Conservation (phyloP, 2,329 filamentous ascomycete genomes). For the Talaromyces amestolkiae region DNA sequence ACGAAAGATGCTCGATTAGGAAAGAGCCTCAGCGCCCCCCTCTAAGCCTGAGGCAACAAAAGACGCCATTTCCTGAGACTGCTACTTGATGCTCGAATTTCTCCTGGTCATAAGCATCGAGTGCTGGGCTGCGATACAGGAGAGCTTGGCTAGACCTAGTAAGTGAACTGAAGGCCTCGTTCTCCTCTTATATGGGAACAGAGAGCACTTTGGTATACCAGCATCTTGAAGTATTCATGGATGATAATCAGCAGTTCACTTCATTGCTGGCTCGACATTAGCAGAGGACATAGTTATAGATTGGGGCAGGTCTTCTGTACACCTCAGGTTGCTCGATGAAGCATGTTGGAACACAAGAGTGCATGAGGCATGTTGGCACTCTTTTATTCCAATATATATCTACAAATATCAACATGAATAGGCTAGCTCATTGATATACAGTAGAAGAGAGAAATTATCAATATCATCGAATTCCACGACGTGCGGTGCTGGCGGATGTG, state of each 20-base stretch:
- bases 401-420: background rate
- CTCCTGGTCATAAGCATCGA: background rate
- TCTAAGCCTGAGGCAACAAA: background rate
- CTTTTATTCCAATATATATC: background rate
- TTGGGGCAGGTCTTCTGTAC: background rate
- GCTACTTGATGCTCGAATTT: background rate
- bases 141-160: background rate
- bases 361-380: background rate
- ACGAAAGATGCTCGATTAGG: background rate
- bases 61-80: background rate
- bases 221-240: no score
- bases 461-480: background rate
- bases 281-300: background rate
- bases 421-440: background rate
- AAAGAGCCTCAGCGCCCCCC: background rate
- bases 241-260: background rate
- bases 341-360: background rate
- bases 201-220: background rate
- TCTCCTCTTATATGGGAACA: background rate
- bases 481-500: background rate
- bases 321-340: background rate
- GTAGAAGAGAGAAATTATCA: background rate
- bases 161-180: background rate
- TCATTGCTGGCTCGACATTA: background rate
- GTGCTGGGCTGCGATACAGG: no score